Base-by-base conservation (phyloP, 2,329 filamentous ascomycete genomes). In the Rhinocladiella mackenziei region DNA sequence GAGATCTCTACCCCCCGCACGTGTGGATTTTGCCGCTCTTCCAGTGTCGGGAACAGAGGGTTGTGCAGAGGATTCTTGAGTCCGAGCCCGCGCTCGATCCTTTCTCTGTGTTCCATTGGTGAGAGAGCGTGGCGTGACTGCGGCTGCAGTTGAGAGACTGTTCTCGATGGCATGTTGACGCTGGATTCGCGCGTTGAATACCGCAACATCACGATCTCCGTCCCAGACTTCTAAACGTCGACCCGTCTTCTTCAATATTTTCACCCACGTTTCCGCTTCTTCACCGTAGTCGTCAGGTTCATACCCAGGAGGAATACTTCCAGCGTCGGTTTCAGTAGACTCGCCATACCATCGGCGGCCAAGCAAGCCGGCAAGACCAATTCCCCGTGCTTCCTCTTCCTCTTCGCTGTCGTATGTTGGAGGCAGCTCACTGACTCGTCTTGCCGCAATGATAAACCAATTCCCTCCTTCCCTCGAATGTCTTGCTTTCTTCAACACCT, bases 241-340 rank as follows among this genome's bases (percentile, higher is more conserved):
- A n/a, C 61, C 50, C 13, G 65, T 67, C 51, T 69, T 69, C 32
- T 64, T 63, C 29, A 71, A 54, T 13, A 69, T 62, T 7, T 66
- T 70, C 15, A 68, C 55, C 57, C 64, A 71, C 42, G 63, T 65
- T 35, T 62, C 66, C n/a, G 67, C 68, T 39, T 68, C 65, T 50
- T 72, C 71, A 36, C 71, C 71, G 50, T 60, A 71, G 48, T 73
- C 70, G 45, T 73, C 71, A 36, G 68, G 60, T 43, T 69, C 67
- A 15, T 54, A 51, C 3, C 64, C 65, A 29, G 67, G 66, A 1
- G 66, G 65, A 9, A 44, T 34, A 14, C 26, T 15, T 19, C 38
- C 39, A 22, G 55, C 35, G 8, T 45, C 41, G 31, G 19, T 15
- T 10, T 53, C 51, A 20, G 26, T 18, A 15, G 20, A 22, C 3